Evolutionary conservation across 2,329 filamentous ascomycete species (phyloP).

Genomic region (Nemania serpens): DNA sequence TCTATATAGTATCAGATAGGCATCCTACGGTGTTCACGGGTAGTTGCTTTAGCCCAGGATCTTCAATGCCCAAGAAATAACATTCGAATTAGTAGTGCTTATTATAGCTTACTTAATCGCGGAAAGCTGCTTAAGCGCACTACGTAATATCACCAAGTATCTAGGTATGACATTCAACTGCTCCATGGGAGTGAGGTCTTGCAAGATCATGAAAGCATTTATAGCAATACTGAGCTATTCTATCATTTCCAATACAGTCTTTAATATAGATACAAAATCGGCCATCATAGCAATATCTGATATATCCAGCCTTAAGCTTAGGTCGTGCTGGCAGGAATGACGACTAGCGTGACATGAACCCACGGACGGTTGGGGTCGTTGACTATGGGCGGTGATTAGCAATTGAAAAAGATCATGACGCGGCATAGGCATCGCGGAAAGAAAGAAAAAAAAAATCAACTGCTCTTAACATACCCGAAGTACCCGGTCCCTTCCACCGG

Average conservation of each 20-base stretch:
- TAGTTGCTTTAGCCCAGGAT: too few relatives aligned
- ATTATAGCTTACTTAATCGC: too few relatives aligned
- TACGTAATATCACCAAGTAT: too few relatives aligned
- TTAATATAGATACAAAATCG: background rate
- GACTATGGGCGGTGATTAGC: slow-evolving; percentile 17
- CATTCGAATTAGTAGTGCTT: too few relatives aligned
- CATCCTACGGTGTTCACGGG: too few relatives aligned
- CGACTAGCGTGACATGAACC: slow-evolving; percentile 25
- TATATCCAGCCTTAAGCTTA: background rate
- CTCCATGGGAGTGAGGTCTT: too few relatives aligned
- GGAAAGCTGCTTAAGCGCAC: too few relatives aligned
- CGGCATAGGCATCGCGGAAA: background rate
- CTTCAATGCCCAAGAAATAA: too few relatives aligned
- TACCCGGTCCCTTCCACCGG: slow-evolving; percentile 48
- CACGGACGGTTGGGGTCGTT: slow-evolving; percentile 28
- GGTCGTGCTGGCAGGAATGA: slow-evolving; percentile 8
- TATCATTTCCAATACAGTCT: background rate
- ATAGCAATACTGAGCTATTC: background rate
- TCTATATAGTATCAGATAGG: too few relatives aligned
- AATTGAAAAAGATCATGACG: background rate
- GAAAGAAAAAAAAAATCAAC: background rate
- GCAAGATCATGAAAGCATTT: too few relatives aligned
- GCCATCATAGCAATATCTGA: background rate
- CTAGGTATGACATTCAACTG: too few relatives aligned
- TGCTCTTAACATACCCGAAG: slow-evolving; percentile 43